Percentiles rank a stretch among this genome's conserved stretches.
Conservation (phyloP, 129 eudicot genomes). For the Pseudognaphalium luteoalbum region DNA sequence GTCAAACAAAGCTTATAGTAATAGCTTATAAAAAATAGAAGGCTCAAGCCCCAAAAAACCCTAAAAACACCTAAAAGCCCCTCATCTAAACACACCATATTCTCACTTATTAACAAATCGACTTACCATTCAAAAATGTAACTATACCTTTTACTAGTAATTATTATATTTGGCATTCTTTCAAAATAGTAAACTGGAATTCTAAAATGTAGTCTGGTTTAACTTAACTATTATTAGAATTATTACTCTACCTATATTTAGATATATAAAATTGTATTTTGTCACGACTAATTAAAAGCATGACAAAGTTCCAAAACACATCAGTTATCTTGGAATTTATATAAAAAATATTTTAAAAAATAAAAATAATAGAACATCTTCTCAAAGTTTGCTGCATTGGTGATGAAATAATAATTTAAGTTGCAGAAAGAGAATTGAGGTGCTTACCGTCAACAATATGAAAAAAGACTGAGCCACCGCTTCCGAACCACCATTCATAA, state of each 20-base stretch:
- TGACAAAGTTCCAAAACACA: slow-evolving; percentile 13
- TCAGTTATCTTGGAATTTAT: not conserved
- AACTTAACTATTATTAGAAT: not conserved
- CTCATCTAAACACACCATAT: too few species aligned
- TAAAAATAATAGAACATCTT: not conserved
- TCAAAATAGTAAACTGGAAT: too few species aligned
- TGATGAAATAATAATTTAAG: slow-evolving; percentile 16
- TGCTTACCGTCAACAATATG: slow-evolving; percentile 31
- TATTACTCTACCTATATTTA: not conserved
- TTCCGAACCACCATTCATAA: slow-evolving; percentile 48
- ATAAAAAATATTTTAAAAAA: not conserved
- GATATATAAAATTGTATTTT: not conserved
- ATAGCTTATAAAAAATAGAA: too few species aligned
- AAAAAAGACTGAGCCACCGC: slow-evolving; percentile 64
- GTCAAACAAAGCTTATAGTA: too few species aligned
- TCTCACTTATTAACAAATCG: too few species aligned
- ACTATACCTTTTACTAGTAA: too few species aligned
- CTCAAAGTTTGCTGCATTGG: not conserved
- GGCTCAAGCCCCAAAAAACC: too few species aligned
- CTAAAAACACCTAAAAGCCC: too few species aligned
- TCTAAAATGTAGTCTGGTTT: not conserved
- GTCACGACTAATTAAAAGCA: not conserved
- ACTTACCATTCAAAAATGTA: too few species aligned
- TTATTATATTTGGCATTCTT: too few species aligned
- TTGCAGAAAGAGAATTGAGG: slow-evolving; percentile 56